Evolutionary conservation across 495 filamentous ascomycete genomes (phyloP).

Genomic region (Tuber melanosporum): DNA sequence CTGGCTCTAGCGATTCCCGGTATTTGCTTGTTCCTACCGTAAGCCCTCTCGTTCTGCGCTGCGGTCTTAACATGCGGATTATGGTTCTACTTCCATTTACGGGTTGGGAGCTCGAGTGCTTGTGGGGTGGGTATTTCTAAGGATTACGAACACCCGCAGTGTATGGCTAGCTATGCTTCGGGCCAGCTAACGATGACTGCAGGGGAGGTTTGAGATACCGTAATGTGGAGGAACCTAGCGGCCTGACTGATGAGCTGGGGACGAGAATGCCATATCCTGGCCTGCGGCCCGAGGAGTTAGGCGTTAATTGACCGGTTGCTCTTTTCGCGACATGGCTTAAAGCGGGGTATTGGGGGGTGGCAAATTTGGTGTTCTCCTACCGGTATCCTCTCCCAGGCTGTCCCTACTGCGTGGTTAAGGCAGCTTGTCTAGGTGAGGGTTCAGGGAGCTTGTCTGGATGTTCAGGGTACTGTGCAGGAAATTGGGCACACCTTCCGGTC

Average conservation of each 20-base stretch:
- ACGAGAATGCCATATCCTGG: background rate
- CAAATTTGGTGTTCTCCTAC: background rate
- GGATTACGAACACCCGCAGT: background rate
- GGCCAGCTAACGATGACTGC: background rate
- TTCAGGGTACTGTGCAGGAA: background rate
- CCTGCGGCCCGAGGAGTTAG: background rate
- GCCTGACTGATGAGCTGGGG: background rate
- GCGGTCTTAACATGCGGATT: background rate
- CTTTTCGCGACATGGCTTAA: background rate
- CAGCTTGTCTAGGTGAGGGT: too few species aligned
- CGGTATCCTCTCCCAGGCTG: background rate
- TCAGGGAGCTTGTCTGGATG: background rate
- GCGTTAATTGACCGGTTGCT: background rate
- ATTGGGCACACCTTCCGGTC: background rate
- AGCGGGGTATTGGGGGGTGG: background rate
- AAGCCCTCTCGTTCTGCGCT: background rate
- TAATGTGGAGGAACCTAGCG: background rate
- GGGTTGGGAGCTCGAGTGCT: background rate
- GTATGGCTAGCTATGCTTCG: background rate
- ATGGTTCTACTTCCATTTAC: background rate
- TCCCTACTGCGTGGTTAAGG: background rate
- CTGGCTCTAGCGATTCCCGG: background rate
- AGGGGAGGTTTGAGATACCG: background rate
- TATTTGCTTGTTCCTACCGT: background rate
- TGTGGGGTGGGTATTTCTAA: background rate